Conservation (phyloP, 2,329 filamentous ascomycete genomes). For the Talaromyces pinophilus region DNA sequence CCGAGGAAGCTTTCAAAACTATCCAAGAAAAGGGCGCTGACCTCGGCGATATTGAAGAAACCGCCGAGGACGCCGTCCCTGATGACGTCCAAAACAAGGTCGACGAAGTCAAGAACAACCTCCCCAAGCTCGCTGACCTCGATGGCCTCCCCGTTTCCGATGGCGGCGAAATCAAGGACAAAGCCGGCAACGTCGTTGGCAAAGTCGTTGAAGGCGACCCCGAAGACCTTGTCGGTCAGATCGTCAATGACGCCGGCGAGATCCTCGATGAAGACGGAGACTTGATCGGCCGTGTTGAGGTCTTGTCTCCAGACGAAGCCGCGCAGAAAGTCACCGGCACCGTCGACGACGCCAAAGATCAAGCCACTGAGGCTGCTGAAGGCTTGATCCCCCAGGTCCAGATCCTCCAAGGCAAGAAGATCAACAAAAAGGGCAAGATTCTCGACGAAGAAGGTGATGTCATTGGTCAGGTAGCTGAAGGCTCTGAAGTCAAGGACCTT, state of each 20-base stretch:
- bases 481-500: slow-evolving; percentile 41
- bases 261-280: slow-evolving; percentile 42
- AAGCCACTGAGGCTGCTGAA: slow-evolving; percentile 36
- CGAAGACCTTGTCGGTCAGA: slow-evolving; percentile 43
- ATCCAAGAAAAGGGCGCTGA: slow-evolving; percentile 30
- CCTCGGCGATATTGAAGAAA: slow-evolving; percentile 29
- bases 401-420: slow-evolving; percentile 21
- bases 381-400: slow-evolving; percentile 25
- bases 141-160: slow-evolving; percentile 50
- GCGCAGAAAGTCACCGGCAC: slow-evolving; percentile 32
- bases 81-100: slow-evolving; percentile 29
- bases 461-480: slow-evolving; percentile 44
- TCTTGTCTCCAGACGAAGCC: slow-evolving; percentile 29
- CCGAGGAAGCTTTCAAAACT: slow-evolving; percentile 22
- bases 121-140: slow-evolving; percentile 39
- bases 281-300: slow-evolving; percentile 33
- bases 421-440: slow-evolving; percentile 47
- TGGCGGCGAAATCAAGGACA: slow-evolving; percentile 56
- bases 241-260: slow-evolving; percentile 38
- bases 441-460: slow-evolving; percentile 47
- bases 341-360: slow-evolving; percentile 31
- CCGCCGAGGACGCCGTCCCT: neutral
- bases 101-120: slow-evolving; percentile 38
- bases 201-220: slow-evolving; percentile 45
- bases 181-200: slow-evolving; percentile 38